Evolutionary conservation across 2,329 filamentous ascomycete species (phyloP).

Genomic region (Calonectria pseudoreteaudii): DNA sequence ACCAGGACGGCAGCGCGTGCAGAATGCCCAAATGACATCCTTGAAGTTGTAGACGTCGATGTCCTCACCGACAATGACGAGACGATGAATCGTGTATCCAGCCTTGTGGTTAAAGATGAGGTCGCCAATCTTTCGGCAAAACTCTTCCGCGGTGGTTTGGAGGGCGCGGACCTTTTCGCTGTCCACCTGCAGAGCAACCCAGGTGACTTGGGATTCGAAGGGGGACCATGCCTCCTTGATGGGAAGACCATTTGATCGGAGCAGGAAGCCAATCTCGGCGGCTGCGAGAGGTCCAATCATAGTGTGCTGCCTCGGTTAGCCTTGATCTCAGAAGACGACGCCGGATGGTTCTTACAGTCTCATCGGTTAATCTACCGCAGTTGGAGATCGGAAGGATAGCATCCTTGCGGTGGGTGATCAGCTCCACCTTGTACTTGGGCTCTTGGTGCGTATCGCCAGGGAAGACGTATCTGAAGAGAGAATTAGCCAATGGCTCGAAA

Average conservation of each 20-base stretch:
- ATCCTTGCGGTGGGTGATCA: slow-evolving; percentile 27
- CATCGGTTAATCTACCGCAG: slow-evolving; percentile 27
- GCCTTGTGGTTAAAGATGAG: slow-evolving; percentile 56
- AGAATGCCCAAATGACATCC: slow-evolving; percentile 62
- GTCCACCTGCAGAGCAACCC: slow-evolving; percentile 67
- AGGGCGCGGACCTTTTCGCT: slow-evolving; percentile 65
- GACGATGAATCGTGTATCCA: slow-evolving; percentile 55
- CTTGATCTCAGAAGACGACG: no score
- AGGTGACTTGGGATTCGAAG: slow-evolving; percentile 60
- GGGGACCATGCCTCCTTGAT: slow-evolving; percentile 57
- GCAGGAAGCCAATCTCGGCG: slow-evolving; percentile 24
- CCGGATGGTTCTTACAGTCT: slow-evolving; percentile 22
- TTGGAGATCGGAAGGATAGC: slow-evolving; percentile 27
- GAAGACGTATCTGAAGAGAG: slow-evolving; percentile 24
- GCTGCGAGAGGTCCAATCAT: slow-evolving; percentile 37
- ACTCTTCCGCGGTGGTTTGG: slow-evolving; percentile 58
- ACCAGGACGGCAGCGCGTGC: slow-evolving; percentile 58
- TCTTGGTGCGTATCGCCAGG: slow-evolving; percentile 17
- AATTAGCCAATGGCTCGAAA: background rate
- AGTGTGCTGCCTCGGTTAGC: slow-evolving; percentile 19
- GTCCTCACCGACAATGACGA: slow-evolving; percentile 61
- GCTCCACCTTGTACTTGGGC: slow-evolving; percentile 22
- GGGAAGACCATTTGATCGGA: slow-evolving; percentile 49
- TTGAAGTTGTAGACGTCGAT: slow-evolving; percentile 59
- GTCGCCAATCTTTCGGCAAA: slow-evolving; percentile 56